Conservation (phyloP, 768 basidiomycete species). For the Ramaria sp. region DNA sequence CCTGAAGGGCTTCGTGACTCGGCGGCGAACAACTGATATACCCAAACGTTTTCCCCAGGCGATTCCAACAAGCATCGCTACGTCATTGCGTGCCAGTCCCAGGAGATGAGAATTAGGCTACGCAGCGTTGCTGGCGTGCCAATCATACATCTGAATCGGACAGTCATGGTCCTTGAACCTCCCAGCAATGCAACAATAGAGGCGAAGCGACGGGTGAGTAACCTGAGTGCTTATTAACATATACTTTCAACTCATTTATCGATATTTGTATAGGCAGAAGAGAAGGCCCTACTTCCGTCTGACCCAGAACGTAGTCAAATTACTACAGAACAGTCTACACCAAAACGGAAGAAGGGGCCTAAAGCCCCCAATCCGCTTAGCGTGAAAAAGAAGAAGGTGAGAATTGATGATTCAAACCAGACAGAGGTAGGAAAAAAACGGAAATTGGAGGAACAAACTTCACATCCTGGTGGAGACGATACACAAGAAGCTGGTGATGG, state of each 20-base stretch:
- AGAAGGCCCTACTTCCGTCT: slow-evolving; percentile 42
- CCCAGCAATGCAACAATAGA: slow-evolving; percentile 68
- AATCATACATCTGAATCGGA: slow-evolving; percentile 81
- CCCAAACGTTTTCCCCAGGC: slow-evolving; percentile 36
- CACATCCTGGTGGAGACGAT: background rate
- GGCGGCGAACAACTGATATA: background rate
- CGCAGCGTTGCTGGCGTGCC: slow-evolving; percentile 77
- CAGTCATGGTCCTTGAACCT: slow-evolving; percentile 89
- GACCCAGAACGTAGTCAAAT: slow-evolving; percentile 37
- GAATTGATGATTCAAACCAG: slow-evolving; percentile 8
- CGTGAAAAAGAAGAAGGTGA: slow-evolving; percentile 71
- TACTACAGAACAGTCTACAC: slow-evolving; percentile 23
- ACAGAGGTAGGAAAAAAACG: slow-evolving; percentile 19
- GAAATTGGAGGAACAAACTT: slow-evolving; percentile 17
- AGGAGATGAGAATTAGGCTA: slow-evolving; percentile 55
- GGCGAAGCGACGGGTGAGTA: slow-evolving; percentile 51
- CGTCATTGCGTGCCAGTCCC: slow-evolving; percentile 76
- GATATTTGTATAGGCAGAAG: slow-evolving; percentile 28
- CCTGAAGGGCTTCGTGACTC: background rate
- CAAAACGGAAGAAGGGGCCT: slow-evolving; percentile 54
- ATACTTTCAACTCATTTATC: background rate
- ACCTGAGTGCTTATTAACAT: background rate
- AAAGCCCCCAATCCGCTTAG: slow-evolving; percentile 91
- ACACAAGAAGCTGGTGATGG: background rate
- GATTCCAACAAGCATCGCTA: slow-evolving; percentile 88